phyloP scores from a whole-genome alignment of 441 rosid genomes.

The Metrosideros polymorpha region DNA sequence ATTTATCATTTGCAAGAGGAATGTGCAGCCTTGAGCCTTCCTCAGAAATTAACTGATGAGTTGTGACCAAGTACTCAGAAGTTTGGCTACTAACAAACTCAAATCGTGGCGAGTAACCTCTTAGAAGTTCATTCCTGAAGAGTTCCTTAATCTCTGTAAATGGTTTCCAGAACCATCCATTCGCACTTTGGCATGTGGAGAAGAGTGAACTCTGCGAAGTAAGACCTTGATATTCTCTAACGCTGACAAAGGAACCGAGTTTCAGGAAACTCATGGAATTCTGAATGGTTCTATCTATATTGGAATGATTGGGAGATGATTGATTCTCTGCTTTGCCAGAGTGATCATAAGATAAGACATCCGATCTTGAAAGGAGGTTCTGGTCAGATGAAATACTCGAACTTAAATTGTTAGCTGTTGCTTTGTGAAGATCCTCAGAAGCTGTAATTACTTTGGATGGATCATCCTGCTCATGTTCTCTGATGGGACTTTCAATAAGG shows the following conservation, averaged over 20 bases:
- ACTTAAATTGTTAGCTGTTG: constrained; percentile 4
- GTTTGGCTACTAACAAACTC: constrained; percentile 32
- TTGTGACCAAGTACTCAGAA: constrained; percentile 31
- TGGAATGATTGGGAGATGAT: constrained; percentile 19
- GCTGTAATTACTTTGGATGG: constrained; percentile 6
- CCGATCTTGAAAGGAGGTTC: constrained; percentile 8
- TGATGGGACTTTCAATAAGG: constrained; percentile 13
- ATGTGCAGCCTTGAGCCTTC: constrained; percentile 78
- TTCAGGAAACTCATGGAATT: constrained; percentile 13
- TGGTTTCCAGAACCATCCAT: constrained; percentile 84
- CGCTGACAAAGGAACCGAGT: constrained; percentile 9
- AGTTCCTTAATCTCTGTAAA: constrained; percentile 55
- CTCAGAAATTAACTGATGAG: constrained; percentile 48
- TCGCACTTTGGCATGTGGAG: constrained; percentile 31
- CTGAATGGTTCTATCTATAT: constrained; percentile 30
- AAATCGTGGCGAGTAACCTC: constrained; percentile 49
- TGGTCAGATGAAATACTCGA: constrained; percentile 8
- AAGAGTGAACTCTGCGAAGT: constrained; percentile 21
- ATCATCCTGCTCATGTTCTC: constrained; percentile 19
- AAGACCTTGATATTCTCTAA: constrained; percentile 15
- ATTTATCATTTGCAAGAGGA: constrained; percentile 46
- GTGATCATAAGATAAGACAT: background rate
- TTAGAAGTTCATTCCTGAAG: constrained; percentile 42
- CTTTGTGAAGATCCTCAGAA: constrained; percentile 17
- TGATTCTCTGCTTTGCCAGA: constrained; percentile 16